Percentiles rank a stretch among this genome's conserved stretches.
Evolutionary conservation across 345 rosid species (phyloP).

Genomic region (Fremontodendron californicum): DNA sequence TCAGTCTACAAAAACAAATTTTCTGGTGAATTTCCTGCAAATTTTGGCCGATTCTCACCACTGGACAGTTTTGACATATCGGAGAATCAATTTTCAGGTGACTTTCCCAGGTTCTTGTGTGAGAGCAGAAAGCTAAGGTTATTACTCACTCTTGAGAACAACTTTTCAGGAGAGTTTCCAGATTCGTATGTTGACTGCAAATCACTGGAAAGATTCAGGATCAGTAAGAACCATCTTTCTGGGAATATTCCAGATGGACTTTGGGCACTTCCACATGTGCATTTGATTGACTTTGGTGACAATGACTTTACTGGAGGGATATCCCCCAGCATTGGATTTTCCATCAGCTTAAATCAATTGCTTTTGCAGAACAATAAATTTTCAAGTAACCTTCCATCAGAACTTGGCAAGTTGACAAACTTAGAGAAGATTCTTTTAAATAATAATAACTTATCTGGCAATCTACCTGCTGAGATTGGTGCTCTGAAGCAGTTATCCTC

Average conservation of each 20-base stretch:
- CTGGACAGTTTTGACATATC: conserved; percentile 65
- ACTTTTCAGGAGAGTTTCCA: conserved; percentile 65
- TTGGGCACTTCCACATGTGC: conserved; percentile 62
- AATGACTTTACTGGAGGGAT: conserved; percentile 62
- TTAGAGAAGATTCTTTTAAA: conserved; percentile 55
- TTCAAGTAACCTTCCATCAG: conserved; percentile 62
- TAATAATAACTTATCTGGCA: conserved; percentile 57
- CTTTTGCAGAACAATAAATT: conserved; percentile 58
- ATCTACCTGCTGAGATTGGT: conserved; percentile 53
- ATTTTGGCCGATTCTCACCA: conserved; percentile 60
- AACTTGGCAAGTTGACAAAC: conserved; percentile 44
- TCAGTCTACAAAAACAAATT: conserved; percentile 71
- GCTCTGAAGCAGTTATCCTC: conserved; percentile 47
- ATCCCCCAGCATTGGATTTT: conserved; percentile 47
- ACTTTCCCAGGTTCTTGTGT: conserved; percentile 69
- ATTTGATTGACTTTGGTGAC: conserved; percentile 58
- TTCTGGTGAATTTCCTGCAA: conserved; percentile 61
- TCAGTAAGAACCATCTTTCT: conserved; percentile 50
- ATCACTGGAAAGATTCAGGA: conserved; percentile 54
- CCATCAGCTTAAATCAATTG: conserved; percentile 49
- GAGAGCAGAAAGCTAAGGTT: conserved; percentile 33
- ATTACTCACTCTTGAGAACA: conserved; percentile 59
- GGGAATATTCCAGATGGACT: conserved; percentile 55
- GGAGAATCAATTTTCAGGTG: conserved; percentile 66
- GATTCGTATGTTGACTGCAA: conserved; percentile 59